Conservation (phyloP, 2,329 filamentous ascomycete species). For the Trichoderma sp. region DNA sequence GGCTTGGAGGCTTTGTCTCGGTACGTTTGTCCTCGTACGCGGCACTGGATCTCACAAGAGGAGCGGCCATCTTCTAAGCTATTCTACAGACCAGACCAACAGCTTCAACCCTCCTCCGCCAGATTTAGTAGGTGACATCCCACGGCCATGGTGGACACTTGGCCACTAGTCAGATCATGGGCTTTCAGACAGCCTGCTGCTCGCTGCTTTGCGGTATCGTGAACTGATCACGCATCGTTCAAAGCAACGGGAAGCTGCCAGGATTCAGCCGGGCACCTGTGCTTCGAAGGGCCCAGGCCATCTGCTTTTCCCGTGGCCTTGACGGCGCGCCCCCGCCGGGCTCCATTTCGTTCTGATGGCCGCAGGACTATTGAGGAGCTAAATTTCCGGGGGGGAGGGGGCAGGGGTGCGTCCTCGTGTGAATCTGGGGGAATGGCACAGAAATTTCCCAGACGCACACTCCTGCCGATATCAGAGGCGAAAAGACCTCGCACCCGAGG, state of each 20-base stretch:
- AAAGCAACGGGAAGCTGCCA: not conserved
- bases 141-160: not conserved
- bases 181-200: not conserved
- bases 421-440: constrained; percentile 20
- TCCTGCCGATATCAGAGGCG: not conserved
- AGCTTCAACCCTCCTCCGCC: not conserved
- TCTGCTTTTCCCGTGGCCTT: constrained; percentile 4
- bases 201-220: not conserved
- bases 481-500: not conserved
- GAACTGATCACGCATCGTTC: not conserved
- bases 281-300: constrained; percentile 14
- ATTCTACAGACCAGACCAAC: not conserved
- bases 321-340: constrained; percentile 3
- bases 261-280: constrained; percentile 5
- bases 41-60: not conserved
- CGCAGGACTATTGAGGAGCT: constrained; percentile 27
- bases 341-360: constrained; percentile 21
- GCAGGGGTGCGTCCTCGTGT: constrained; percentile 11
- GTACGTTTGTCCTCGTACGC: not conserved
- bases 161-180: not conserved
- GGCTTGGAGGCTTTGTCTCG: not conserved
- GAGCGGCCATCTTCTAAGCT: not conserved
- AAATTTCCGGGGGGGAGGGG: constrained; percentile 27
- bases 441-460: not conserved
- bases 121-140: constrained; percentile 17